These are phyloP conservation scores for Ogataea hybrid DNA, from an alignment of 1,139 yeast genomes.

Conservation along the genomic window DNA sequence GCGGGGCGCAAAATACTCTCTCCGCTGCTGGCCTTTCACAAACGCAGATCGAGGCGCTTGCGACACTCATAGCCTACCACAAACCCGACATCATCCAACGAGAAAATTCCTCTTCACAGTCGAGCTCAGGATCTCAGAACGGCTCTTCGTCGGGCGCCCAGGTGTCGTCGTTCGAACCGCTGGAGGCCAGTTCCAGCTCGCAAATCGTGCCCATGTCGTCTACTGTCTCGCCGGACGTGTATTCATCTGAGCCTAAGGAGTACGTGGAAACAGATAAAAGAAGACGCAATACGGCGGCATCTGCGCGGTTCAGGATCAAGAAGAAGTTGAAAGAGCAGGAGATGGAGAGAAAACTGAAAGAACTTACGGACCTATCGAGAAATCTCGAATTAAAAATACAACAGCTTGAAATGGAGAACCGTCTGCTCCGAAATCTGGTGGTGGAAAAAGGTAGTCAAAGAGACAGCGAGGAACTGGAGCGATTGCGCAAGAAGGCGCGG, in stretches of 20 bases:
- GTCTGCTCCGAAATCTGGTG: slow-evolving; percentile 70
- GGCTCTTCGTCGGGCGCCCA: not conserved
- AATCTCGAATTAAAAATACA: slow-evolving; percentile 59
- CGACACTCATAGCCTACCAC: slow-evolving; percentile 71
- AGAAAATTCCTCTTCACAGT: not conserved
- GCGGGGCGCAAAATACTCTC: slow-evolving; percentile 63
- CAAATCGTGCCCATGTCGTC: not conserved
- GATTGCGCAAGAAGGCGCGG: slow-evolving; percentile 31
- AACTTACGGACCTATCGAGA: slow-evolving; percentile 59
- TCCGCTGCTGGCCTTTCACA: slow-evolving; percentile 63
- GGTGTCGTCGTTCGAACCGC: not conserved
- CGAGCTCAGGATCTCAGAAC: slow-evolving; percentile 5
- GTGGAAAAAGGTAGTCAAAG: slow-evolving; percentile 49
- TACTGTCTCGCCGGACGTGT: slow-evolving; percentile 5
- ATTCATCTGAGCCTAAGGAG: slow-evolving; percentile 4
- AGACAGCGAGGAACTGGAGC: slow-evolving; percentile 34
- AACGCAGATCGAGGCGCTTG: slow-evolving; percentile 68
- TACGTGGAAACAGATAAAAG: slow-evolving; percentile 42
- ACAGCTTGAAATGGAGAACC: slow-evolving; percentile 61
- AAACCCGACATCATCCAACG: slow-evolving; percentile 35
- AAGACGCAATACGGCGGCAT: slow-evolving; percentile 76
- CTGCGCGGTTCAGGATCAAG: slow-evolving; percentile 76
- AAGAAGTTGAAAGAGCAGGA: slow-evolving; percentile 83
- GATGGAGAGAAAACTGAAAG: slow-evolving; percentile 66
- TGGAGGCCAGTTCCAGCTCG: not conserved